These are phyloP conservation scores for Apophysomyces sp. DNA, from an alignment of 371 early-diverging fungal genomes.

Conservation along the genomic window DNA sequence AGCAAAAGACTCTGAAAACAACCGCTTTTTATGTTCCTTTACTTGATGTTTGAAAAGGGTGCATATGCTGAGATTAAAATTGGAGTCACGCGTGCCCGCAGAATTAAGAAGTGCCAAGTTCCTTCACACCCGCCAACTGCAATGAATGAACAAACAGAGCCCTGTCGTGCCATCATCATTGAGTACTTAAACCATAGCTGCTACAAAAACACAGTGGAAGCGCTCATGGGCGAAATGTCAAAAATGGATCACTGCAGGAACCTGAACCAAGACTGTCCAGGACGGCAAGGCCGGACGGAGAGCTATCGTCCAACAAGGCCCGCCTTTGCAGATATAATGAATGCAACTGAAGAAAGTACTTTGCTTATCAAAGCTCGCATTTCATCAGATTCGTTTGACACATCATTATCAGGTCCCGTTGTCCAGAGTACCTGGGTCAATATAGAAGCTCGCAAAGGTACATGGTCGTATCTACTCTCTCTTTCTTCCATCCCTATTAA, in stretches of 20 bases:
- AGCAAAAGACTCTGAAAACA: too few relatives aligned
- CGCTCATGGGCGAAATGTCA: slow-evolving; percentile 48
- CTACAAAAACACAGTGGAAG: slow-evolving; percentile 63
- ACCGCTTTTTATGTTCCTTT: too few relatives aligned
- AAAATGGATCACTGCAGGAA: slow-evolving; percentile 22
- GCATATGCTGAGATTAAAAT: neutral
- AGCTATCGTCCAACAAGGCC: neutral
- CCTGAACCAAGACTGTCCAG: neutral
- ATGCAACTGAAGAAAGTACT: neutral
- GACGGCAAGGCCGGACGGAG: neutral
- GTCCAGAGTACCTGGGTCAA: neutral
- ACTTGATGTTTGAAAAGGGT: too few relatives aligned
- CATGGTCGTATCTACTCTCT: neutral
- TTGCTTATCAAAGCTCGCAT: too few relatives aligned
- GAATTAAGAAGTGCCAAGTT: too few relatives aligned
- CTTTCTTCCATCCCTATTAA: neutral
- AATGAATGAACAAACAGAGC: slow-evolving; percentile 9
- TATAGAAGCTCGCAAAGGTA: slow-evolving; percentile 45
- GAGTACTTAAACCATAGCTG: slow-evolving; percentile 62
- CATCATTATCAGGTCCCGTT: neutral
- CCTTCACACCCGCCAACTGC: neutral
- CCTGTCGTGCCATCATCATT: slow-evolving; percentile 31
- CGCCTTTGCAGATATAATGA: neutral
- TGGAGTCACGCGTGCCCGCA: neutral
- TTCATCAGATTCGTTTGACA: neutral